Evolutionary conservation across 805 yeast genomes (phyloP), one percentile per base, ranked within the genome.

Genomic region (Lipomyces anomalus): DNA sequence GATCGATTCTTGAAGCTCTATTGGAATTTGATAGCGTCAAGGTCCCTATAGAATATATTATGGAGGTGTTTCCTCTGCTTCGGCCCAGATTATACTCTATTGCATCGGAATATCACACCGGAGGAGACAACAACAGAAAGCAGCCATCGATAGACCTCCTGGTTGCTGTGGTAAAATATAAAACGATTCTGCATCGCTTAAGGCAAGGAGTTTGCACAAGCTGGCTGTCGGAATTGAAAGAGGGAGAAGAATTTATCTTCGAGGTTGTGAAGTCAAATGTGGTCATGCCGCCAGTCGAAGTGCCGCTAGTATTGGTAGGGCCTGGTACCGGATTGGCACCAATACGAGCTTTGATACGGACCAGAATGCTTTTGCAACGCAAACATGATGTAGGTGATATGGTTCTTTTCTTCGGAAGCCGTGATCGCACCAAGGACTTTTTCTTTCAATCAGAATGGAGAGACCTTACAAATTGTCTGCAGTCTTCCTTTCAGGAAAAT

Each of bases 311-410:
- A 2, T 69, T 90, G 75, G 72, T 90, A 3, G 82, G 90, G 1
- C 95, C 98, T 0, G 99, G 98, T 3, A 94, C 97, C 0, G 99
- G 99, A 1, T 71, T 92, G 7, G 98, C 99, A 0, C 98, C 98
- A 1, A 79, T 90, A 74, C 76, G 86, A 57, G 74, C 85, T 1
- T 58, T 89, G 34, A 72, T 90, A 11, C 76, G 47, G 11, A 37
- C 28, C 63, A 17, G 30, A 52, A 3, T 53, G 56, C 44, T 47
- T 34, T 22, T 42, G 4, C n/a, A n/a, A n/a, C n/a, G n/a, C n/a
- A n/a, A n/a, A n/a, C n/a, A n/a, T n/a, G 34, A 41, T 23, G 56
- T 55, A 1, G 37, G 46, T 1, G 68, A 67, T 22, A 61, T 64
- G 1, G 66, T 72, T 35, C 62, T 90, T 22, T 85, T 89, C 56